Conservation (phyloP, 108 stramenopile species). For the Chaetoceros tenuissimus region DNA sequence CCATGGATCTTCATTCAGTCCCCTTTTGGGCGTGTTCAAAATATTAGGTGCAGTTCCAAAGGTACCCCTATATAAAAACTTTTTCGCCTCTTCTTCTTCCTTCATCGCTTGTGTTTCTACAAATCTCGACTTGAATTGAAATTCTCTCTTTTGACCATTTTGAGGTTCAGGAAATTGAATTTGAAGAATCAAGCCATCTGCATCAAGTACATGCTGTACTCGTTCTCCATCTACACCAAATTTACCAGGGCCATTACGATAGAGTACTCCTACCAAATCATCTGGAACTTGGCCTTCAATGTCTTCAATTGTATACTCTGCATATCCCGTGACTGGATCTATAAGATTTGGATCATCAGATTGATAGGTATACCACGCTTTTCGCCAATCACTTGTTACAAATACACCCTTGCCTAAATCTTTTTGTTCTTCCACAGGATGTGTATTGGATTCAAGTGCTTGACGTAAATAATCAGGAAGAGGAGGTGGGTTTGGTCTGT, state of each 20-base stretch:
- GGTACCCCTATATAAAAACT: slow-evolving; percentile 31
- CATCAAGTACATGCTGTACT: slow-evolving; percentile 44
- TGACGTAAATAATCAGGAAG: slow-evolving; percentile 12
- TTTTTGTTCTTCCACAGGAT: slow-evolving; percentile 28
- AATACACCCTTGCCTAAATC: slow-evolving; percentile 36
- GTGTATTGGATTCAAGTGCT: slow-evolving; percentile 13
- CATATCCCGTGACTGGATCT: slow-evolving; percentile 36
- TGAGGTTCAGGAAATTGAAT: slow-evolving; percentile 17
- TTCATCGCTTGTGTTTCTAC: slow-evolving; percentile 34
- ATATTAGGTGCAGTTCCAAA: slow-evolving; percentile 39
- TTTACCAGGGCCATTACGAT: slow-evolving; percentile 56
- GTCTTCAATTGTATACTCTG: slow-evolving; percentile 35
- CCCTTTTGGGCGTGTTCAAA: slow-evolving; percentile 12
- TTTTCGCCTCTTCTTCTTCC: slow-evolving; percentile 19
- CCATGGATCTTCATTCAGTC: slow-evolving; percentile 36
- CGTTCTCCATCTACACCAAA: slow-evolving; percentile 39
- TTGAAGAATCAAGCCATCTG: slow-evolving; percentile 34
- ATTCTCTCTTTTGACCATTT: slow-evolving; percentile 4
- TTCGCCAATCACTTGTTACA: slow-evolving; percentile 35
- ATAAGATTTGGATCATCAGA: slow-evolving; percentile 23
- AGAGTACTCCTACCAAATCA: slow-evolving; percentile 40
- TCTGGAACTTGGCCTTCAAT: slow-evolving; percentile 37
- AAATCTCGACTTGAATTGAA: slow-evolving; percentile 38
- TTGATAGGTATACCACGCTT: slow-evolving; percentile 44
- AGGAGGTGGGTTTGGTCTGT: slow-evolving; percentile 6